Conservation (phyloP, 306 rosid genomes). For the Lupinus albus region DNA sequence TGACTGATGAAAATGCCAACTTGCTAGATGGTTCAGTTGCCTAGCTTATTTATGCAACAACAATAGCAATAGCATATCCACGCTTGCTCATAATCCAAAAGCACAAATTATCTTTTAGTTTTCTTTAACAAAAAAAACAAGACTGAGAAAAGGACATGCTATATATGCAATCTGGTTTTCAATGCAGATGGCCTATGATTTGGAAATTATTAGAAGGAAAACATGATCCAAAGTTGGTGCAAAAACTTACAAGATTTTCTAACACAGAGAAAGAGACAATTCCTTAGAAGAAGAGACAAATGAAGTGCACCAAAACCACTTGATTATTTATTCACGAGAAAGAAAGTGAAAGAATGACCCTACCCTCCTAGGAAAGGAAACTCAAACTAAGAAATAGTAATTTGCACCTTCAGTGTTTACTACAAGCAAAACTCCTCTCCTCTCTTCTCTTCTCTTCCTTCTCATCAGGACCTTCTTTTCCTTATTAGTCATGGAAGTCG, state of each 20-base stretch:
- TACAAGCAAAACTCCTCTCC: conserved; percentile 18
- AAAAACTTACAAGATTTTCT: conserved; percentile 49
- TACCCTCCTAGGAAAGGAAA: conserved; percentile 44
- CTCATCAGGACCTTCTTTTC: conserved; percentile 29
- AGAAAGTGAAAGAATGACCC: conserved; percentile 40
- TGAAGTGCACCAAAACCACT: conserved; percentile 42
- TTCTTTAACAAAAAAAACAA: conserved; percentile 14
- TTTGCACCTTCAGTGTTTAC: conserved; percentile 38
- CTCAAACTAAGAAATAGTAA: conserved; percentile 40
- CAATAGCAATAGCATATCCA: conserved; percentile 5
- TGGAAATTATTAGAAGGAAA: conserved; percentile 32
- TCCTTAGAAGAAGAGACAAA: conserved; percentile 53
- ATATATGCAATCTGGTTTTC: conserved; percentile 27
- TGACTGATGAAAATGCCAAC: conserved; percentile 19
- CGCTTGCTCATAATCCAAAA: conserved; percentile 3
- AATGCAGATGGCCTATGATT: conserved; percentile 24
- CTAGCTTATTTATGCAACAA: not conserved
- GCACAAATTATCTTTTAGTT: conserved; percentile 32
- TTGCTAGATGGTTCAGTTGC: conserved; percentile 26
- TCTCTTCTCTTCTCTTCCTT: conserved; percentile 37
- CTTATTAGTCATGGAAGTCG: conserved; percentile 75
- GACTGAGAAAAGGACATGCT: conserved; percentile 36
- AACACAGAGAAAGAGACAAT: conserved; percentile 50
- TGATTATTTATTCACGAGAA: conserved; percentile 52
- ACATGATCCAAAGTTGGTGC: conserved; percentile 36